Evolutionary conservation across 2,329 filamentous ascomycete species (phyloP), one percentile per base, ranked within the genome.

Genomic region (Cladosporium sp.): DNA sequence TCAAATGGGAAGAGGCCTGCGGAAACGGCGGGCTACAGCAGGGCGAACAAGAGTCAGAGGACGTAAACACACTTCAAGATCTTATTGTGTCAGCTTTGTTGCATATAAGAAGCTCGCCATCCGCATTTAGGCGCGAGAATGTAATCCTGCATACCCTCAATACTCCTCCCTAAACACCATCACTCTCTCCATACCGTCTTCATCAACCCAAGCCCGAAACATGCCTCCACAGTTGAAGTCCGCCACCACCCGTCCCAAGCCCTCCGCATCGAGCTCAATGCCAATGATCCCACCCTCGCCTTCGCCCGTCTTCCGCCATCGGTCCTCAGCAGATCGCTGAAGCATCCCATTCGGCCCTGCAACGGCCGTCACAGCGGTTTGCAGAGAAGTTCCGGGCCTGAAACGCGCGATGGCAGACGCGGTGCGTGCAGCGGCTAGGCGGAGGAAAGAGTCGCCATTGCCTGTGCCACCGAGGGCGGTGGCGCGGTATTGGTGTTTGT

Each of bases 221-320:
- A 96, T 91, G 0, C 90, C 90, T 4, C 84, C 86, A 59, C 87
- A 93, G 64, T 96, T 95, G 65, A 85, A 90, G 60, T 91, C 87
- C 65, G 84, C 86, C 13, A 91, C 70, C 5, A 95, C 76, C 45
- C 79, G 74, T 0, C 73, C 70, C n/a, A 70, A 60, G 3, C 57
- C 68, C 53, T 78, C 71, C 2, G 68, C 64, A 9, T 80, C 68
- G 18, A 80, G 67, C 61, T 90, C 86, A 40, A 91, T 86, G 0
- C 88, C 90, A 60, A 96, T 95, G 43, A 96, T 86, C 0, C 90
- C 90, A 1, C 89, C 90, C 63, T 88, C 80, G 0, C 90, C 90
- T 64, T 95, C 89, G 2, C 87, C 86, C 0, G 84, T 87, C 50
- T 73, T 77, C 1, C 77, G 76, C 86, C 88, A 93, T 37, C 88